Percentiles rank a stretch among this genome's conserved stretches.
Conservation (phyloP, 331 rosid species). For the Erythrophleum ivorense region DNA sequence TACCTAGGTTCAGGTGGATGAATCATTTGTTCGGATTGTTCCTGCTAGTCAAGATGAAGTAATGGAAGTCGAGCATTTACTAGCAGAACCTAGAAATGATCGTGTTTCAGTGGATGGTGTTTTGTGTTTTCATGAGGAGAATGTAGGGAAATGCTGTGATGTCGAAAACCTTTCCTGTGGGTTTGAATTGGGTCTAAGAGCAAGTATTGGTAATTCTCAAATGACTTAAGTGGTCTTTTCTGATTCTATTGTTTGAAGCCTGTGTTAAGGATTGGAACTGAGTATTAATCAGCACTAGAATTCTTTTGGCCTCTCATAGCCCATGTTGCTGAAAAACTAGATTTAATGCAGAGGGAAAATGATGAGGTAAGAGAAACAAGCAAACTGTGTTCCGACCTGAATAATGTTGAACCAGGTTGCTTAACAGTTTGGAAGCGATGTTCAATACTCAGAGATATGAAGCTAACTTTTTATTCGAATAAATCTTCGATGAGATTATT, state of each 20-base stretch:
- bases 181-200: constrained; percentile 53
- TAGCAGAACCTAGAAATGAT: constrained; percentile 65
- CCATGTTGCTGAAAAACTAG: constrained; percentile 19
- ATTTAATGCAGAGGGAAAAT: constrained; percentile 5
- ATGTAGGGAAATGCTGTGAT: constrained; percentile 48
- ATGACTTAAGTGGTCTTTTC: constrained; percentile 20
- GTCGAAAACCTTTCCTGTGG: constrained; percentile 52
- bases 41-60: constrained; percentile 61
- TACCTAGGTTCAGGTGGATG: constrained; percentile 64
- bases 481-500: constrained; percentile 21
- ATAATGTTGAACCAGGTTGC: constrained; percentile 26
- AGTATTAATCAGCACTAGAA: neutral
- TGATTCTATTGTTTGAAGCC: constrained; percentile 34
- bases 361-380: constrained; percentile 26
- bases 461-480: neutral
- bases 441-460: constrained; percentile 12
- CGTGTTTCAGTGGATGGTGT: constrained; percentile 55
- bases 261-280: constrained; percentile 7
- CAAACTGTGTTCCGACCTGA: constrained; percentile 17
- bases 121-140: constrained; percentile 47
- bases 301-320: neutral
- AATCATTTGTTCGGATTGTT: constrained; percentile 53
- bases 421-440: constrained; percentile 25
- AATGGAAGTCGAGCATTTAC: constrained; percentile 62
- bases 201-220: constrained; percentile 49